phyloP scores from a whole-genome alignment of 371 early-diverging fungal genomes.

The Funneliformis caledonium region DNA sequence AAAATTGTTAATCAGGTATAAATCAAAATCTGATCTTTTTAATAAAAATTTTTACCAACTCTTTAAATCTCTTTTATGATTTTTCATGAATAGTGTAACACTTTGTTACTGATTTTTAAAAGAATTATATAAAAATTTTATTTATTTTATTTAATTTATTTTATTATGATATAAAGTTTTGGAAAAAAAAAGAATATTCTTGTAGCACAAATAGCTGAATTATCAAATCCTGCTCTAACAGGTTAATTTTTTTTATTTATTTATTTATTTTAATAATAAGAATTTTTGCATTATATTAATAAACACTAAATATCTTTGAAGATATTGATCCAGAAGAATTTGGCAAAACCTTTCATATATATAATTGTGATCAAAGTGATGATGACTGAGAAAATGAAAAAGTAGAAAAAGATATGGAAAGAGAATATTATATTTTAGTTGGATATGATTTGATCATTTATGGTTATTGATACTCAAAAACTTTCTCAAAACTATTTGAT shows the following conservation, averaged over 20 bases:
- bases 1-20: too few relatives aligned
- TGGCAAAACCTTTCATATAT: constrained; percentile 51
- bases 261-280: not conserved
- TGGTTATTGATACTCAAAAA: not conserved
- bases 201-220: not conserved
- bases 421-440: constrained; percentile 73
- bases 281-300: not conserved
- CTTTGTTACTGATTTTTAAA: too few relatives aligned
- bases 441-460: constrained; percentile 49
- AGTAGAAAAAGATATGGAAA: constrained; percentile 44
- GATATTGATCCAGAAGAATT: constrained; percentile 72
- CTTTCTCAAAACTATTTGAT: constrained; percentile 5
- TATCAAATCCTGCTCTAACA: constrained; percentile 7
- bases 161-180: not conserved
- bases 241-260: not conserved
- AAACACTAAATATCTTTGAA: constrained; percentile 27
- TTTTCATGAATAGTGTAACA: too few relatives aligned
- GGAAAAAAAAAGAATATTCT: not conserved
- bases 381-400: constrained; percentile 53
- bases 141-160: too few relatives aligned
- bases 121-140: too few relatives aligned
- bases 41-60: too few relatives aligned
- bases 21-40: too few relatives aligned
- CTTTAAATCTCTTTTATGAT: too few relatives aligned
- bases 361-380: constrained; percentile 50